Percentiles rank a stretch among this genome's conserved stretches.
These are phyloP conservation scores for Apiospora hydei DNA, from an alignment of 2,329 filamentous ascomycete species.

Conservation along the genomic window DNA sequence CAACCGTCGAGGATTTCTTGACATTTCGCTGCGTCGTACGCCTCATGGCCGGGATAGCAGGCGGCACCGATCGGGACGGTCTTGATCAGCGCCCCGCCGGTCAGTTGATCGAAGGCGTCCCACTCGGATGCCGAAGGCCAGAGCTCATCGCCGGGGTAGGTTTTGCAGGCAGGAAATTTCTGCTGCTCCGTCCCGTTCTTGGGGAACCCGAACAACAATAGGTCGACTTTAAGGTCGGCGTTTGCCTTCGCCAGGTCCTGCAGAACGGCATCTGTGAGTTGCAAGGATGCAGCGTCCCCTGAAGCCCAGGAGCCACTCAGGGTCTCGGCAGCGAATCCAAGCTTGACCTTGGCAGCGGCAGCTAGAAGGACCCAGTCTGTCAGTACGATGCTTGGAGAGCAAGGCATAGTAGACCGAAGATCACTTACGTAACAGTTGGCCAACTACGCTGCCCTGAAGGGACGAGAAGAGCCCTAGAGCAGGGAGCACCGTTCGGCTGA, in stretches of 20 bases:
- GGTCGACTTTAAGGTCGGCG: background rate
- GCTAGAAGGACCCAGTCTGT: background rate
- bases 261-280: background rate
- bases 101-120: background rate
- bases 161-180: conserved; percentile 7
- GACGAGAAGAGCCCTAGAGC: background rate
- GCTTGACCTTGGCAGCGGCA: background rate
- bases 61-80: background rate
- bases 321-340: background rate
- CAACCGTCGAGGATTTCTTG: background rate
- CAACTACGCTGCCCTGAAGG: background rate
- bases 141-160: conserved; percentile 3
- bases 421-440: background rate
- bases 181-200: background rate
- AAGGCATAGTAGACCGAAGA: background rate
- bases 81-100: conserved; percentile 2
- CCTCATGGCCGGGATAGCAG: conserved; percentile 1
- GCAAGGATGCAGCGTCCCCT: conserved; percentile 8
- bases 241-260: background rate
- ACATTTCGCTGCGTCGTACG: background rate
- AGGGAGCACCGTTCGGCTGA: background rate
- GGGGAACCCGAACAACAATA: background rate
- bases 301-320: background rate
- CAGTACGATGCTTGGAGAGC: background rate
- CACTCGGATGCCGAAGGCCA: background rate